Percentiles rank a stretch among this genome's conserved stretches.
Evolutionary conservation across 2,329 filamentous ascomycete genomes (phyloP).

Genomic region (Talaromyces marneffei): DNA sequence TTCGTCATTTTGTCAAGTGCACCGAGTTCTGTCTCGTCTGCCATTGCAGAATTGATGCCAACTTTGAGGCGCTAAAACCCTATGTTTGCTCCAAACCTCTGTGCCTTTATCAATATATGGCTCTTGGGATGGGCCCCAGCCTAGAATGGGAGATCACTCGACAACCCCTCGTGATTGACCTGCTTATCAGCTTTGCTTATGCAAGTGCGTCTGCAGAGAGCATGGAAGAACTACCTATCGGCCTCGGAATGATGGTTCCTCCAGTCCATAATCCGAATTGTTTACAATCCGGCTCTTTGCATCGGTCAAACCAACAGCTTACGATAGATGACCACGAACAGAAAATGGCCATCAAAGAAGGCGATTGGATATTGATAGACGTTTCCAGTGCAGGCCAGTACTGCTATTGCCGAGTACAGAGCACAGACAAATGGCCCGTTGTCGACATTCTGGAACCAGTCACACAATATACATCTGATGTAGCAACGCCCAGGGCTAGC

Average conservation of each 20-base stretch:
- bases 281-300: neutral
- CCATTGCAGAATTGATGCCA: conserved; percentile 59
- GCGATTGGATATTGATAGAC: conserved; percentile 49
- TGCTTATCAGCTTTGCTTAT: conserved; percentile 79
- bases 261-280: neutral
- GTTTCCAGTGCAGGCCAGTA: conserved; percentile 1
- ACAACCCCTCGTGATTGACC: conserved; percentile 76
- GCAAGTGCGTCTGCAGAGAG: conserved; percentile 40
- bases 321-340: neutral
- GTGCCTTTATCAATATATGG: conserved; percentile 84
- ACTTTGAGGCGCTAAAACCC: conserved; percentile 51
- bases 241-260: conserved; percentile 52
- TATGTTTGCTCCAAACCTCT: conserved; percentile 71
- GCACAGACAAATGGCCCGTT: conserved; percentile 42
- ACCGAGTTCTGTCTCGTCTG: conserved; percentile 85
- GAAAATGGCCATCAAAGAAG: conserved; percentile 35
- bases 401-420: conserved; percentile 47
- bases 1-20: conserved; percentile 72
- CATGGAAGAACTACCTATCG: conserved; percentile 52
- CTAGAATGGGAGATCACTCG: conserved; percentile 77
- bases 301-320: neutral
- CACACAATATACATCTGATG: neutral
- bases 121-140: conserved; percentile 75
- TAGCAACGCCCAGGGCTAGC: neutral
- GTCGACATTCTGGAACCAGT: conserved; percentile 34